Evolutionary conservation across 345 rosid species (phyloP), one percentile per base, ranked within the genome.

Genomic region (Carallia pectinifolia): DNA sequence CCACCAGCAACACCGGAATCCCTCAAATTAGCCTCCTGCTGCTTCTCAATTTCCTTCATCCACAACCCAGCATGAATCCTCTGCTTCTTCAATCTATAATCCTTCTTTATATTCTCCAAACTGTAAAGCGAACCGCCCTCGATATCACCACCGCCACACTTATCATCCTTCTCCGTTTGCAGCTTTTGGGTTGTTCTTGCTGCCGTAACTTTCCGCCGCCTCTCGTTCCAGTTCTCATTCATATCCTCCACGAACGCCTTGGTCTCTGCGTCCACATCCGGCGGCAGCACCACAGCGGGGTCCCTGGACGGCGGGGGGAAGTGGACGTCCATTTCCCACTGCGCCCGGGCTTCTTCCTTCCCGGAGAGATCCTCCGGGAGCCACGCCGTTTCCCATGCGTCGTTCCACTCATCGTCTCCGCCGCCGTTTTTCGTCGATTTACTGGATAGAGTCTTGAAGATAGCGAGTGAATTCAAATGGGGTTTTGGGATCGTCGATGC

Each of bases 311-410:
- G 23, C 23, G 23, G 23, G 23, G 23, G 72, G 77, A 89, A 89
- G 77, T 89, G 85, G 18, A 86, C 97, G 58, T 88, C 98, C 4
- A 70, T 67, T 52, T 93, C 98, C 97, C 96, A 93, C 0, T 92
- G 88, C n/a, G 93, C 90, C 61, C 89, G 76, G 64, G 61, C 50
- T 44, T 3, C 50, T 44, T 3, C 75, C 53, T 82, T 88, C 13
- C 83, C 81, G 0, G 84, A 72, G 44, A 91, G 81, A 70, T 91
- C 93, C 17, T 87, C 92, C 0, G 97, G 97, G 16, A 94, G 77
- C 97, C 96, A 94, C 38, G 98, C 93, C 4, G 93, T 71, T 72
- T 94, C 98, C 96, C 96, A 90, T 6, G 97, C 92, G 62, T 91
- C 93, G 75, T 94, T 94, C 98, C 97, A 94, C 58, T 90, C 90